These are phyloP conservation scores for Nakaseomyces sp. DNA, from an alignment of 1,139 yeast species.

Conservation along the genomic window DNA sequence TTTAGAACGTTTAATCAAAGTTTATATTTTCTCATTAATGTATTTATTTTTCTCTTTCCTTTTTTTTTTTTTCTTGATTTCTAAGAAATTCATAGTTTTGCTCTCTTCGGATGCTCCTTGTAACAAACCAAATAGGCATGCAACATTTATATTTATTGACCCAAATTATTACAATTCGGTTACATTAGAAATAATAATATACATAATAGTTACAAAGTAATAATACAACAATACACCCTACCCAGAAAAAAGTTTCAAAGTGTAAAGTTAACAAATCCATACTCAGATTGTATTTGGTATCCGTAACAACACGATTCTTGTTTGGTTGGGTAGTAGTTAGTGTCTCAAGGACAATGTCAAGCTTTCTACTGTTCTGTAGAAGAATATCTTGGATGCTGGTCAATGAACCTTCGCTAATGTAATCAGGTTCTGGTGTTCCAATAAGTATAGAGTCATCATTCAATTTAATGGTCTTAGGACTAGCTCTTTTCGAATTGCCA, in stretches of 20 bases:
- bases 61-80: too few species aligned
- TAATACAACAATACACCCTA: conserved; percentile 27
- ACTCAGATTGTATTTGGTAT: not conserved
- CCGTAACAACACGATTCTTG: not conserved
- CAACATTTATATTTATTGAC: too few species aligned
- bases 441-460: conserved; percentile 2
- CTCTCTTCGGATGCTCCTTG: too few species aligned
- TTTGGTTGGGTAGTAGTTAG: not conserved
- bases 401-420: not conserved
- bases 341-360: conserved; percentile 2
- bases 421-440: conserved; percentile 2
- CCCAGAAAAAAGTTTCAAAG: conserved; percentile 20
- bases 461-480: conserved; percentile 9
- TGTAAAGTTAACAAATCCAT: not conserved
- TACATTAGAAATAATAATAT: conserved; percentile 11
- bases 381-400: not conserved
- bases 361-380: conserved; percentile 1
- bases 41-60: too few species aligned
- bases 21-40: too few species aligned
- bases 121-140: too few species aligned
- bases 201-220: conserved; percentile 24
- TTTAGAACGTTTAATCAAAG: too few species aligned
- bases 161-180: not conserved
- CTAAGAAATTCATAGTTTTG: too few species aligned
- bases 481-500: not conserved